Conservation (phyloP, 1,284 basidiomycete genomes). For the Anthracocystis walkeri region DNA sequence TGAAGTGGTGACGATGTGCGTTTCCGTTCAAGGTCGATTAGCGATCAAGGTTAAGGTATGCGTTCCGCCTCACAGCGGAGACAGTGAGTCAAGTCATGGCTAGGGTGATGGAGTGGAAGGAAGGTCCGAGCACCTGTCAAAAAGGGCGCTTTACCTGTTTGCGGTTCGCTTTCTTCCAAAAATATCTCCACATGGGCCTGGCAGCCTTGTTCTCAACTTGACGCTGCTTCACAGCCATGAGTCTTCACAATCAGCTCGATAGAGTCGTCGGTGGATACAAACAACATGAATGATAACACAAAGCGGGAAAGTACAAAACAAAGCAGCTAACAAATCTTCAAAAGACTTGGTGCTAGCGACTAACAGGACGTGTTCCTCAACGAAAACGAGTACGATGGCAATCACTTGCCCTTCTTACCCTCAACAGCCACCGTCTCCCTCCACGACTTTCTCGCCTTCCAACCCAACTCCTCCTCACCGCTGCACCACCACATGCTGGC, state of each 20-base stretch:
- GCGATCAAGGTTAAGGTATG: no score
- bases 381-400: no score
- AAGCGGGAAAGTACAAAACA: slow-evolving; percentile 1
- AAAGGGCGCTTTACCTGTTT: slow-evolving; percentile 8
- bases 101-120: background rate
- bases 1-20: background rate
- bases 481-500: slow-evolving; percentile 59
- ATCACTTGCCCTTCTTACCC: slow-evolving; percentile 49
- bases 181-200: background rate
- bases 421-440: slow-evolving; percentile 50
- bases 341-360: no score
- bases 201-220: background rate
- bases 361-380: no score
- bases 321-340: background rate
- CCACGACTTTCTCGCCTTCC: slow-evolving; percentile 56
- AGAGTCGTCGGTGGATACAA: background rate
- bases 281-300: background rate
- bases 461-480: slow-evolving; percentile 56
- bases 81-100: background rate
- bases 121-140: slow-evolving; percentile 15
- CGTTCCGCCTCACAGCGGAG: background rate
- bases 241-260: background rate
- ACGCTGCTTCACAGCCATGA: background rate
- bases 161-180: slow-evolving; percentile 11
- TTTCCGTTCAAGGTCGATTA: background rate